Base-by-base conservation (phyloP, 163 green algal species). In the Scenedesmus sp. region DNA sequence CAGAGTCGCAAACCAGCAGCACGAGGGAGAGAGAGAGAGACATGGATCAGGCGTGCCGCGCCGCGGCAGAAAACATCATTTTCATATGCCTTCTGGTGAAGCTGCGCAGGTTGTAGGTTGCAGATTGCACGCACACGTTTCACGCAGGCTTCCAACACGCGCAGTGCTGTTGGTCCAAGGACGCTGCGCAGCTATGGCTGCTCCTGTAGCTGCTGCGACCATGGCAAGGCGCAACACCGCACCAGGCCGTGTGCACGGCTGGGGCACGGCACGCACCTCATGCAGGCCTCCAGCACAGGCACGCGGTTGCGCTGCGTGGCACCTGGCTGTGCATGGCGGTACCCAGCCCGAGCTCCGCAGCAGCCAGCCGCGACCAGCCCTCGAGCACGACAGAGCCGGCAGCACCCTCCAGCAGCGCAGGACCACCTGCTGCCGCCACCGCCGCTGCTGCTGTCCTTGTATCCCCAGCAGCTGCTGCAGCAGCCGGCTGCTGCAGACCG, bases 271-370 rank as follows among this genome's bases (percentile, higher is more conserved):
- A 80, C 37, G 30, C 56, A 80, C 56, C 82, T 88, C 56, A 79
- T 79, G 26, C 53, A 83, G 9, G 68, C 82, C 26, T 90, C 89
- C 72, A 92, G 81, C 70, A 92, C 70, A 33, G 44, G 37, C 70
- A 92, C 0, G 89, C 70, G 0, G 83, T 18, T 2, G 61, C 20
- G 35, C 81, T 43, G 33, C 61, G 70, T 16, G 88, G 88, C 81
- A 92, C 88, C 61, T 88, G 81, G 6, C 44, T 53, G 20, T 61
- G 49, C 68, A 90, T 83, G 26, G 33, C n/a, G n/a, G 12, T 79
- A 35, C 88, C 81, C 16, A 90, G 43, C 40, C 83, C 83, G n/a
- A 92, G 83, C 76, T 90, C 89, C 37, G 16, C 40, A n/a, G 73
- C 72, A 73, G 89, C 89, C 15, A 87, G 65, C 40, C 89, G 70